Evolutionary conservation across 1,284 basidiomycete species (phyloP).

Genomic region (Pseudozyma hubeiensis): DNA sequence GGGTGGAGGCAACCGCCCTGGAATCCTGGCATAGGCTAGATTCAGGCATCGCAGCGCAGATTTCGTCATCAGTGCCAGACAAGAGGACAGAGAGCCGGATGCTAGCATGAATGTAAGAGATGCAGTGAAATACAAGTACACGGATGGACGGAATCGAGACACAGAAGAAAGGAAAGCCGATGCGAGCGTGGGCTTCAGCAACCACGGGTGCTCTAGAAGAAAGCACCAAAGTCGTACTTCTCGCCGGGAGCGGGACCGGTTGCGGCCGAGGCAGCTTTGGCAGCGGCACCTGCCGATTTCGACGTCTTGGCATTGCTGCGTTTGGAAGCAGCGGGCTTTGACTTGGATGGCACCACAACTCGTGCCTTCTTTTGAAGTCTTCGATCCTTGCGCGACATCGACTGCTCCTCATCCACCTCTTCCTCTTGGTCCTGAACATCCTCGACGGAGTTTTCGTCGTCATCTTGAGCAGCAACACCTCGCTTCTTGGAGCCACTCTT

Average conservation of each 20-base stretch:
- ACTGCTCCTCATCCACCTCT: constrained; percentile 24
- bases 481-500: constrained; percentile 37
- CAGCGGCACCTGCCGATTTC: constrained; percentile 26
- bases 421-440: constrained; percentile 17
- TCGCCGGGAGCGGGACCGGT: constrained; percentile 57
- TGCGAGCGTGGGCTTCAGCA: not conserved
- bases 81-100: not conserved
- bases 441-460: constrained; percentile 12
- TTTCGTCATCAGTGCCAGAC: not conserved
- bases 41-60: not conserved
- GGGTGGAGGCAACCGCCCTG: too few relatives aligned
- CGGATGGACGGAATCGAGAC: constrained; percentile 12
- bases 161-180: constrained; percentile 5
- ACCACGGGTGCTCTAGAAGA: constrained; percentile 38
- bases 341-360: constrained; percentile 34
- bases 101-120: constrained; percentile 13
- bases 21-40: not conserved
- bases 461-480: constrained; percentile 1
- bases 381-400: constrained; percentile 42
- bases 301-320: constrained; percentile 18
- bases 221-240: constrained; percentile 58
- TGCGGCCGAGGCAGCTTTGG: constrained; percentile 37
- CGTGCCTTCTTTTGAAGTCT: constrained; percentile 44
- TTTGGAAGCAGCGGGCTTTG: constrained; percentile 34
- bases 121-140: constrained; percentile 34